Evolutionary conservation across 495 filamentous ascomycete genomes (phyloP), one percentile per base, ranked within the genome.

Genomic region (Neurospora sp.): DNA sequence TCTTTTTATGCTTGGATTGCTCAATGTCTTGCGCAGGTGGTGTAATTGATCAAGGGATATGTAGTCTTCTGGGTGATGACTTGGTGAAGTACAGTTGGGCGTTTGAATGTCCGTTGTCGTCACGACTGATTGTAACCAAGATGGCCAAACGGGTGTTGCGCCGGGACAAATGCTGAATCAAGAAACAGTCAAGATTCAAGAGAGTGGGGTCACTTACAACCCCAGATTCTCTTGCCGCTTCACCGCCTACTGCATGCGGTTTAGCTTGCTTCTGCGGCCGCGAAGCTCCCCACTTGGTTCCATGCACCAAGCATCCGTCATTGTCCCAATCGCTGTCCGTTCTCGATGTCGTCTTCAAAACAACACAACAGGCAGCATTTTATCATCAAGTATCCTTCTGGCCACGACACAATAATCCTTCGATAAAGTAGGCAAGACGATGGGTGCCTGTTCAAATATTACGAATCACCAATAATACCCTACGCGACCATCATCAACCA

Each of bases 391-490:
- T 66, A 66, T 66, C 3, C 5, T 66, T 35, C 23, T 35, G 27
- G 54, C 23, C 23, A 31, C 54, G 12, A 16, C 12, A 62, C 20
- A 0, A 0, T 31, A 27, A 8, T 27, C 31, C 0, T 9, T 35
- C 1, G 48, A 59, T 11, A 12, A n/a, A n/a, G n/a, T n/a, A n/a
- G 4, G 4, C 4, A 23, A 31, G 39, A 80, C 73, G 72, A 83
- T 81, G 82, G 83, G 72, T 82, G 81, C 83, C 81, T 83, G 75
- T 48, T 42, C 20, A 18, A 70, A 69, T 41, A 62, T 40, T 37
- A 72, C 62, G 54, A 71, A 72, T 69, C 62, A 73, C 72, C 75
- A 35, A 70, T 71, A 78, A 74, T 69, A 62, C 70, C 54, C 38
- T 41, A 39, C 70, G 11, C 77, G 23, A 62, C 23, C 12, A 48